Evolutionary conservation across 148 eudicot genomes (phyloP).

Genomic region (Pharnaceum exiguum): DNA sequence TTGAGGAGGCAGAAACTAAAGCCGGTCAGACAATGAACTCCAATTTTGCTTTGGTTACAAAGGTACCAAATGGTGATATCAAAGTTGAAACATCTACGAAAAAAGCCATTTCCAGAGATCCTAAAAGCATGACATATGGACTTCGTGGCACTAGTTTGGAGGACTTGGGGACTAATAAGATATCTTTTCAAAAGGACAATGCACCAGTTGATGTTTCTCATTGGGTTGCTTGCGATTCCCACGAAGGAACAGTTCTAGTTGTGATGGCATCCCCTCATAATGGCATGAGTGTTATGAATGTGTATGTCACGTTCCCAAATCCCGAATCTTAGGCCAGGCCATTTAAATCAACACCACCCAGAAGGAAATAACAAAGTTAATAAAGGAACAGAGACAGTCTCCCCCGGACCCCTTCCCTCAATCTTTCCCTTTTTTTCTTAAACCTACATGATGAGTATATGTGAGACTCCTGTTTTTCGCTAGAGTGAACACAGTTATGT

Average conservation of each 20-base stretch:
- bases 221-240: constrained; percentile 33
- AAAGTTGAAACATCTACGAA: constrained; percentile 16
- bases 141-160: constrained; percentile 20
- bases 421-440: too few species aligned
- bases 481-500: too few species aligned
- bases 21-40: constrained; percentile 20
- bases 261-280: constrained; percentile 16
- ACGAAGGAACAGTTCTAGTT: constrained; percentile 32
- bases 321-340: background rate
- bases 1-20: constrained; percentile 28
- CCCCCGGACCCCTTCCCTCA: too few species aligned
- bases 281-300: constrained; percentile 9
- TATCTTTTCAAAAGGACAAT: constrained; percentile 22
- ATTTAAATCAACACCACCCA: too few species aligned
- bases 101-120: constrained; percentile 3
- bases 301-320: constrained; percentile 16
- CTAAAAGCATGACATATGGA: constrained; percentile 8
- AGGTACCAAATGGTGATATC: constrained; percentile 11
- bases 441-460: too few species aligned
- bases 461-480: too few species aligned
- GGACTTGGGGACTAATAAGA: constrained; percentile 24
- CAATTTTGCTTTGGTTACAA: constrained; percentile 15
- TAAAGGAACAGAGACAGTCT: too few species aligned
- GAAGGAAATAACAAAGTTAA: too few species aligned
- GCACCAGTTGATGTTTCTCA: constrained; percentile 24